phyloP scores from a whole-genome alignment of 1,284 basidiomycete genomes.

The Athelia psychrophila region DNA sequence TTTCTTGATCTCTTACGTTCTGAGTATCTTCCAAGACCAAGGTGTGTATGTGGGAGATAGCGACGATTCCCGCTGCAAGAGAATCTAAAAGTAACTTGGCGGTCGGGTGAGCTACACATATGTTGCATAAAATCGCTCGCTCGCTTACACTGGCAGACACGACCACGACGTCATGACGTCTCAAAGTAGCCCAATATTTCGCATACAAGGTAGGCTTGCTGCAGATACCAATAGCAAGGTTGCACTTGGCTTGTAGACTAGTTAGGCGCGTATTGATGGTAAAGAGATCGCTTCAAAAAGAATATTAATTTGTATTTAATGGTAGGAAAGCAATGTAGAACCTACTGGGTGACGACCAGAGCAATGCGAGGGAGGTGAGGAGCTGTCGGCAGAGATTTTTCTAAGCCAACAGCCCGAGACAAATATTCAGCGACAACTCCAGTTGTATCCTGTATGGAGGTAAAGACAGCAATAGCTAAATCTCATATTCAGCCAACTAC shows the following conservation, averaged over 20 bases:
- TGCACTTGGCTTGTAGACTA: slow-evolving; percentile 14
- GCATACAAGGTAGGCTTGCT: slow-evolving; percentile 12
- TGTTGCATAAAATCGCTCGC: slow-evolving; percentile 9
- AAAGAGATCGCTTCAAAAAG: neutral
- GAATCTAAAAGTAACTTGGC: slow-evolving; percentile 27
- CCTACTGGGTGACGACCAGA: slow-evolving; percentile 31
- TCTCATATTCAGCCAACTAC: neutral
- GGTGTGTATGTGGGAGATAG: slow-evolving; percentile 38
- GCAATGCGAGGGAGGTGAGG: slow-evolving; percentile 19
- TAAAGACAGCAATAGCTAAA: slow-evolving; percentile 30
- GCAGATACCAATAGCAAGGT: slow-evolving; percentile 20
- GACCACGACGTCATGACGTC: slow-evolving; percentile 35
- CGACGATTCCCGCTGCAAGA: slow-evolving; percentile 26
- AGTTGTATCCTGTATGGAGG: slow-evolving; percentile 7
- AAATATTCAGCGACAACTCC: neutral
- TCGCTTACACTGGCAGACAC: slow-evolving; percentile 29
- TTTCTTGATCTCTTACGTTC: slow-evolving; percentile 17
- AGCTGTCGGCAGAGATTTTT: neutral
- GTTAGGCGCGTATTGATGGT: slow-evolving; percentile 8
- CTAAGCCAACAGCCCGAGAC: neutral
- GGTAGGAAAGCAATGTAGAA: slow-evolving; percentile 4
- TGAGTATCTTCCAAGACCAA: slow-evolving; percentile 40
- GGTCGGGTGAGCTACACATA: neutral
- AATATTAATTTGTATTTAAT: neutral
- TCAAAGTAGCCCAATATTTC: slow-evolving; percentile 24